These are phyloP conservation scores for Bryoerythrophyllum caledonicum DNA, from an alignment of 225 moss, liverwort and hornwort species.

Conservation along the genomic window DNA sequence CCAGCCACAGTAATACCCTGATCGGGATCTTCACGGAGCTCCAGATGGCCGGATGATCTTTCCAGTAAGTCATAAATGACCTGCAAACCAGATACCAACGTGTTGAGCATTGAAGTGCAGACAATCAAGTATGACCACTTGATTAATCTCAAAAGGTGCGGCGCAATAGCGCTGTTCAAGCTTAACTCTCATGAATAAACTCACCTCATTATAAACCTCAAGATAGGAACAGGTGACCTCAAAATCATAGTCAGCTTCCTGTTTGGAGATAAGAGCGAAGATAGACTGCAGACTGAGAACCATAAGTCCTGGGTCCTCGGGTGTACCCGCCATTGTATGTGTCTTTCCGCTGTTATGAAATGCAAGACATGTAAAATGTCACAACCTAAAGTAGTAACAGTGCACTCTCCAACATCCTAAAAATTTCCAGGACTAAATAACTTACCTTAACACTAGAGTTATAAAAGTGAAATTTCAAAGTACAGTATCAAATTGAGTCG, in stretches of 20 bases:
- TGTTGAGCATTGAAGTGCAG: not conserved
- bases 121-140: constrained; percentile 2
- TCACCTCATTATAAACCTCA: constrained; percentile 86
- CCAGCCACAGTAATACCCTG: constrained; percentile 90
- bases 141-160: not conserved
- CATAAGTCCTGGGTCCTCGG: constrained; percentile 88
- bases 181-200: constrained; percentile 10
- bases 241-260: constrained; percentile 79
- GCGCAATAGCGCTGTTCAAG: not conserved
- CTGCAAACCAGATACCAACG: constrained; percentile 37
- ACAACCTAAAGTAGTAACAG: not conserved
- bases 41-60: constrained; percentile 73
- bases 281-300: constrained; percentile 83
- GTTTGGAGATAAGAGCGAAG: constrained; percentile 69
- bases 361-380: not conserved
- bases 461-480: not conserved
- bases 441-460: constrained; percentile 4
- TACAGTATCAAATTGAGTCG: not conserved
- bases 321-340: constrained; percentile 87
- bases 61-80: constrained; percentile 86
- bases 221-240: constrained; percentile 88
- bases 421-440: not conserved
- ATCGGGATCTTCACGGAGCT: constrained; percentile 87
- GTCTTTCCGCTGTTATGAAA: constrained; percentile 72
- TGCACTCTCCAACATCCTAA: not conserved